A percentile compares a stretch with the other conserved stretches of the same genome.
Conservation (phyloP, 495 filamentous ascomycete species). For the Trichoderma parareesei region DNA sequence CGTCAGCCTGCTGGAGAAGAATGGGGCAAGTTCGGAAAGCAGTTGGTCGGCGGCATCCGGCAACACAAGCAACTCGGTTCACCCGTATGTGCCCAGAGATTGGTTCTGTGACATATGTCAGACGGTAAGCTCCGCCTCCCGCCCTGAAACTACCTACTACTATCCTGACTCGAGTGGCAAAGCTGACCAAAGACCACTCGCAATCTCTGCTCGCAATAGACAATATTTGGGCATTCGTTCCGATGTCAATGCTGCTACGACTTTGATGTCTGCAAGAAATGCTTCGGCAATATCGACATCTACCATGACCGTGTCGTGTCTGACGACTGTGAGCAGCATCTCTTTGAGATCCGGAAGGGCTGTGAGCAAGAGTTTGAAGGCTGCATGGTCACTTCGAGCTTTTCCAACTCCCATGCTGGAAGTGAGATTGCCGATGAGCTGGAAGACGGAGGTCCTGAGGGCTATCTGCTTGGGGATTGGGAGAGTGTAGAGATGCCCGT, state of each 20-base stretch:
- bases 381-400: too few relatives aligned
- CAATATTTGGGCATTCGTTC: background rate
- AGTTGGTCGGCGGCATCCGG: too few relatives aligned
- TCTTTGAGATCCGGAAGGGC: background rate
- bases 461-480: too few relatives aligned
- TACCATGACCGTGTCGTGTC: background rate
- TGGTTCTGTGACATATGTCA: background rate
- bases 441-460: too few relatives aligned
- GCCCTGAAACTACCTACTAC: too few relatives aligned
- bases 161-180: background rate
- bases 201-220: background rate
- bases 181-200: background rate
- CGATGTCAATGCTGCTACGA: background rate
- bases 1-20: background rate
- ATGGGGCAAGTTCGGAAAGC: background rate
- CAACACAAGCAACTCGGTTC: too few relatives aligned
- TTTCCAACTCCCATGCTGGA: too few relatives aligned
- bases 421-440: too few relatives aligned
- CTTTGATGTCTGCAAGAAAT: background rate
- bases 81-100: too few relatives aligned
- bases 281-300: background rate
- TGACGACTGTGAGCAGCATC: background rate
- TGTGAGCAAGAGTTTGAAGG: background rate
- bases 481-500: too few relatives aligned
- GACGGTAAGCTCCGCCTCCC: background rate